Percentiles rank a stretch among this genome's conserved stretches.
These are phyloP conservation scores for Fomitopsis pinicola DNA, from an alignment of 1,284 basidiomycete species.

Conservation along the genomic window DNA sequence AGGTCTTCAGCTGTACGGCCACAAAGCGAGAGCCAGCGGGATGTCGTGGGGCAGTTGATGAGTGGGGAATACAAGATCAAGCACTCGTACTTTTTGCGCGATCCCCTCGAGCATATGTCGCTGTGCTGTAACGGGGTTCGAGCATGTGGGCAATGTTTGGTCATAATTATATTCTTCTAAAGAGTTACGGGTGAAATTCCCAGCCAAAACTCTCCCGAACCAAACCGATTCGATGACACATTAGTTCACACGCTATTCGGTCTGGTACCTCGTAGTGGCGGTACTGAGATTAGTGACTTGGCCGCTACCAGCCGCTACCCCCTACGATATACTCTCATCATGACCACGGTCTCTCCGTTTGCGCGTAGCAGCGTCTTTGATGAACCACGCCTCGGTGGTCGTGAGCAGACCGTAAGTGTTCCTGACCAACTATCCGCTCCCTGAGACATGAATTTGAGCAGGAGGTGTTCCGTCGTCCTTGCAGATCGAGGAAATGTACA, in stretches of 20 bases:
- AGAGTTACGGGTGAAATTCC: neutral
- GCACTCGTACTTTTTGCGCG: neutral
- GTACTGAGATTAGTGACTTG: neutral
- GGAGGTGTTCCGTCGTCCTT: conserved; percentile 16
- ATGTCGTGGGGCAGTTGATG: neutral
- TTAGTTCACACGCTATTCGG: neutral
- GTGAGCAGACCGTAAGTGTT: conserved; percentile 77
- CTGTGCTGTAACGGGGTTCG: neutral
- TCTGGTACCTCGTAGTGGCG: neutral
- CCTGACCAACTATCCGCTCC: conserved; percentile 13
- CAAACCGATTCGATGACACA: neutral
- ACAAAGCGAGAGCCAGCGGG: neutral
- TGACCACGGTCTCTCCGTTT: conserved; percentile 76
- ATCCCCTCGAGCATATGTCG: neutral
- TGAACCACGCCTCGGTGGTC: conserved; percentile 61
- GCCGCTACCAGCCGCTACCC: neutral
- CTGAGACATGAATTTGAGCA: conserved; percentile 27
- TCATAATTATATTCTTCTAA: neutral
- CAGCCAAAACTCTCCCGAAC: neutral
- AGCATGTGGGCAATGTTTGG: neutral
- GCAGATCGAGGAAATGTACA: conserved; percentile 98
- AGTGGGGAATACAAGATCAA: neutral
- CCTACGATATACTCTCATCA: conserved; percentile 18
- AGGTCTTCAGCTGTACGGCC: neutral
- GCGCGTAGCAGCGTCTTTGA: conserved; percentile 73